These are phyloP conservation scores for Cyphellophora europaea DNA, from an alignment of 2,329 filamentous ascomycete genomes.

Conservation along the genomic window DNA sequence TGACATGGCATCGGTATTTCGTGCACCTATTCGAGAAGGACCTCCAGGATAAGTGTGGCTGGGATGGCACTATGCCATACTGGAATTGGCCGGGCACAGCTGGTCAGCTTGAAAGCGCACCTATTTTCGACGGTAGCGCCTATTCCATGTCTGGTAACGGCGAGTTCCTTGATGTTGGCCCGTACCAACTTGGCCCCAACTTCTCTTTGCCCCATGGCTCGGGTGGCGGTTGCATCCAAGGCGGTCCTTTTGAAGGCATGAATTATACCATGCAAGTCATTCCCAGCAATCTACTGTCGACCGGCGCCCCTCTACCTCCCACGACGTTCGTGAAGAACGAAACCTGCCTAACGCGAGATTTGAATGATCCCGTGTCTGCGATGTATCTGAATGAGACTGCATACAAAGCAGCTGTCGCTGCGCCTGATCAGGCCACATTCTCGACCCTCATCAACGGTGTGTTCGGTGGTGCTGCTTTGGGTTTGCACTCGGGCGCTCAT, in stretches of 20 bases:
- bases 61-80: conserved; percentile 35
- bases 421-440: conserved; percentile 10
- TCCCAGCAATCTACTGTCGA: conserved; percentile 9
- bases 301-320: conserved; percentile 14
- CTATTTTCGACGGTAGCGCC: conserved; percentile 28
- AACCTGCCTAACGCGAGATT: conserved; percentile 18
- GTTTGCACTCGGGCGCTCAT: conserved; percentile 19
- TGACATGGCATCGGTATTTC: conserved; percentile 38
- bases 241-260: conserved; percentile 19
- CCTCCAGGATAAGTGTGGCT: conserved; percentile 34
- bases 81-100: conserved; percentile 29
- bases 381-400: conserved; percentile 15
- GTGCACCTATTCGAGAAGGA: conserved; percentile 33
- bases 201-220: conserved; percentile 17
- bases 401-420: conserved; percentile 10
- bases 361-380: conserved; percentile 18
- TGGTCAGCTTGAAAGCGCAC: conserved; percentile 21
- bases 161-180: conserved; percentile 8
- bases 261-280: conserved; percentile 17
- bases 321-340: conserved; percentile 16
- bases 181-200: conserved; percentile 8
- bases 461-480: conserved; percentile 13
- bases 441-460: conserved; percentile 15
- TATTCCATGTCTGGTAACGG: conserved; percentile 27
- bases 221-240: conserved; percentile 20